Conservation (phyloP, 2,329 filamentous ascomycete genomes). For the Penicillium decumbens region DNA sequence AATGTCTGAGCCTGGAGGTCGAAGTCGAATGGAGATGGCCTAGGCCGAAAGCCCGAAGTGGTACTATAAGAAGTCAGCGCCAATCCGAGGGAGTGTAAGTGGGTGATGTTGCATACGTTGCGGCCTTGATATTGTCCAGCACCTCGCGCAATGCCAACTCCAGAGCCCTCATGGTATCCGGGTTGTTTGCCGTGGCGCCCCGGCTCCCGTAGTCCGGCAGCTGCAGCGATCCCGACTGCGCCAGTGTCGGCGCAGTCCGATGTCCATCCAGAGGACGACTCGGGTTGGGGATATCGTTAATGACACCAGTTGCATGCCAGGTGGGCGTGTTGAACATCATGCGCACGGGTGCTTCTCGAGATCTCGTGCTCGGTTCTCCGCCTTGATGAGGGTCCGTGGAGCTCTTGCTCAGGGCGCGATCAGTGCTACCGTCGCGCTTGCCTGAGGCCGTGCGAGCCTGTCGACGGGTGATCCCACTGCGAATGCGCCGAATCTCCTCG, state of each 20-base stretch:
- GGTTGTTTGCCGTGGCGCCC: conserved; percentile 62
- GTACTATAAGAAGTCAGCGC: conserved; percentile 10
- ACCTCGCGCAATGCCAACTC: conserved; percentile 82
- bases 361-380: conserved; percentile 35
- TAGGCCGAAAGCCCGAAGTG: conserved; percentile 44
- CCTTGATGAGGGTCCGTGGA: conserved; percentile 30
- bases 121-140: conserved; percentile 73
- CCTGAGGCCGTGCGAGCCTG: conserved; percentile 66
- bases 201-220: conserved; percentile 55
- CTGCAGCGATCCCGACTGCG: conserved; percentile 28
- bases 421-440: conserved; percentile 56
- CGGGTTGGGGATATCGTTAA: conserved; percentile 64
- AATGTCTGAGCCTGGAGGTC: conserved; percentile 82
- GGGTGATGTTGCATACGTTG: conserved; percentile 58
- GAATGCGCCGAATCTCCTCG: conserved; percentile 76
- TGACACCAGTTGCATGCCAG: conserved; percentile 74
- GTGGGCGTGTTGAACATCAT: conserved; percentile 58
- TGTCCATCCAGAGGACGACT: conserved; percentile 43
- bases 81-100: background rate
- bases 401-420: conserved; percentile 49
- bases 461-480: conserved; percentile 79
- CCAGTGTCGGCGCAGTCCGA: conserved; percentile 32
- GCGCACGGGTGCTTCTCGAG: conserved; percentile 36
- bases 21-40: conserved; percentile 62
- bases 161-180: conserved; percentile 76